Base-by-base conservation (phyloP, 2,329 filamentous ascomycete genomes). In the Akanthomyces lecanii region DNA sequence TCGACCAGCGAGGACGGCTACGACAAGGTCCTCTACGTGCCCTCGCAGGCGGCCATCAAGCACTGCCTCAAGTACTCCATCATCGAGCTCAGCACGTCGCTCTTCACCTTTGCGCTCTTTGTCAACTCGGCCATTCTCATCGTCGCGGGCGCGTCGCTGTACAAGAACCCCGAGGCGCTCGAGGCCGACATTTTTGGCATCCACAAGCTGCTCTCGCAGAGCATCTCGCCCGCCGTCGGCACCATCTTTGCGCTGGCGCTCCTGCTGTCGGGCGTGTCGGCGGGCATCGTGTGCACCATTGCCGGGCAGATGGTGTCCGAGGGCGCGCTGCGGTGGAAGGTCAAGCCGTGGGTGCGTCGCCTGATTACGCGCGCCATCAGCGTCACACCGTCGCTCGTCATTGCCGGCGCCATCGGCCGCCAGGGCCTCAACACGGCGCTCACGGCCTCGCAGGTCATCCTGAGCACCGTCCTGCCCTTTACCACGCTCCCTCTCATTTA, bases 291-390 rank as follows among this genome's bases (percentile, higher is more conserved):
- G 2, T 96, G 92, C 77, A 96, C 92, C 1, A 95, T 96, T 68
- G 85, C 92, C 0, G 92, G 92, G 0, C 92, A 96, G 73, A 95
- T 96, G 87, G 89, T 96, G 25, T 88, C 86, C 66, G 92, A 96
- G 73, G 92, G 92, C 7, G 90, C 92, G 65, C 74, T 96, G 51
- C 85, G 86, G 53, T 92, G 91, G 89, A 85, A 77, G 5, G 75
- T 93, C 38, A 81, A 81, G 65, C 92, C 92, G 0, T 96, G 92
- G 92, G 70, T 93, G 11, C 87, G 92, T 2, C 83, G 92, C 12
- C 81, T 96, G 4, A 75, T 94, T 56, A 96, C 92, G 0, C 84
- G 92, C 30, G 85, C 83, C 56, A 90, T 96, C 72, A 91, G 89
- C 70, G 92, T 96, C 72, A 87, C 87, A 1, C 92, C 92, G 0